Conservation (phyloP, 257 asterid species). For the Misopates orontium region DNA sequence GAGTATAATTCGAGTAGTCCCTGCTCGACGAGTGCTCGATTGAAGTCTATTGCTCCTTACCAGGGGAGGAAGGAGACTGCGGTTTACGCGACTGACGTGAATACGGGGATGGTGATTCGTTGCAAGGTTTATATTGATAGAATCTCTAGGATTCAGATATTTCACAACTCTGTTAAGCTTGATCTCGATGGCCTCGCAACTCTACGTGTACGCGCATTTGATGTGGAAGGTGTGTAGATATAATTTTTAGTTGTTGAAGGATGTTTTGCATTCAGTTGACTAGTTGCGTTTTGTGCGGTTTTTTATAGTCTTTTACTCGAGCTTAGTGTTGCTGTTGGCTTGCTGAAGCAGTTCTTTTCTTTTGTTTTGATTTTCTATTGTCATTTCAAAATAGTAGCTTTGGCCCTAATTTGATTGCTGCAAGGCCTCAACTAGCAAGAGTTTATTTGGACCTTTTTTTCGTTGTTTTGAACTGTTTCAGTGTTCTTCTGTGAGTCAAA, state of each 20-base stretch:
- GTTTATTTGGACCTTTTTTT: neutral
- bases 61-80: constrained; percentile 95
- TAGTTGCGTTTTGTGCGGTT: neutral
- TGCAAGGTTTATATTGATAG: constrained; percentile 86
- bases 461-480: neutral
- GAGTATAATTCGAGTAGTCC: constrained; percentile 73
- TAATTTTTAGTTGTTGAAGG: constrained; percentile 12
- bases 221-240: constrained; percentile 57
- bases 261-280: neutral
- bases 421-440: constrained; percentile 1
- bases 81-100: constrained; percentile 82
- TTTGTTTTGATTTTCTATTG: neutral
- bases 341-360: neutral
- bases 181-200: constrained; percentile 95
- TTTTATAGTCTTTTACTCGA: neutral
- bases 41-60: constrained; percentile 86
- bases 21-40: constrained; percentile 82
- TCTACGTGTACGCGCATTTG: constrained; percentile 84
- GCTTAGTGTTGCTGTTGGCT: neutral
- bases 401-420: constrained; percentile 6
- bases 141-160: constrained; percentile 78
- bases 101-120: constrained; percentile 79
- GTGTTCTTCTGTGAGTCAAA: no score
- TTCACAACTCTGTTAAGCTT: constrained; percentile 84
- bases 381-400: neutral